Conservation (phyloP, 1,139 yeast genomes). For the Saccharomyces hybrid region DNA sequence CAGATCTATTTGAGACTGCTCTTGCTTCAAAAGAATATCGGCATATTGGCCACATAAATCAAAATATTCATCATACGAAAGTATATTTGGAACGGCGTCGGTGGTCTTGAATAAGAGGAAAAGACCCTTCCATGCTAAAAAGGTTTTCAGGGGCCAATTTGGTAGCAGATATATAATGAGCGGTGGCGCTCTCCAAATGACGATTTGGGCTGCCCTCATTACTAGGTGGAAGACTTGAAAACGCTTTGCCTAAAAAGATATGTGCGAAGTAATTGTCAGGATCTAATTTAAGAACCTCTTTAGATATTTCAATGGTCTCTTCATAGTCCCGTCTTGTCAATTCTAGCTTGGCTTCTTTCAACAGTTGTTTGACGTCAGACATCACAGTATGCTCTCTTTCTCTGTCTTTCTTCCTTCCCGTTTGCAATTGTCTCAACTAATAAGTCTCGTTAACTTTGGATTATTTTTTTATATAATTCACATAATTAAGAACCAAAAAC, state of each 20-base stretch:
- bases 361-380: conserved; percentile 36
- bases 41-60: conserved; percentile 38
- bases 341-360: conserved; percentile 56
- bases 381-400: conserved; percentile 4
- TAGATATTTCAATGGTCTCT: conserved; percentile 45
- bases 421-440: neutral
- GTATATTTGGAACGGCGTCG: conserved; percentile 24
- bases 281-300: conserved; percentile 49
- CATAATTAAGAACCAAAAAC: neutral
- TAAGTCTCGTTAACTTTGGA: neutral
- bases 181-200: conserved; percentile 36
- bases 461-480: neutral
- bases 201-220: neutral
- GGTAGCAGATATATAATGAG: conserved; percentile 51
- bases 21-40: conserved; percentile 34
- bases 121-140: conserved; percentile 77
- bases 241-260: conserved; percentile 42
- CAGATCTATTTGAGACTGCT: conserved; percentile 43
- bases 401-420: neutral
- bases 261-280: conserved; percentile 55
- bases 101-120: conserved; percentile 34
- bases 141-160: conserved; percentile 46
- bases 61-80: conserved; percentile 42
- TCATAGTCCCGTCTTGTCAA: conserved; percentile 52
- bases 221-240: conserved; percentile 12